These are phyloP conservation scores for Hirschioporus abietinus DNA, from an alignment of 768 basidiomycete species.

Conservation along the genomic window DNA sequence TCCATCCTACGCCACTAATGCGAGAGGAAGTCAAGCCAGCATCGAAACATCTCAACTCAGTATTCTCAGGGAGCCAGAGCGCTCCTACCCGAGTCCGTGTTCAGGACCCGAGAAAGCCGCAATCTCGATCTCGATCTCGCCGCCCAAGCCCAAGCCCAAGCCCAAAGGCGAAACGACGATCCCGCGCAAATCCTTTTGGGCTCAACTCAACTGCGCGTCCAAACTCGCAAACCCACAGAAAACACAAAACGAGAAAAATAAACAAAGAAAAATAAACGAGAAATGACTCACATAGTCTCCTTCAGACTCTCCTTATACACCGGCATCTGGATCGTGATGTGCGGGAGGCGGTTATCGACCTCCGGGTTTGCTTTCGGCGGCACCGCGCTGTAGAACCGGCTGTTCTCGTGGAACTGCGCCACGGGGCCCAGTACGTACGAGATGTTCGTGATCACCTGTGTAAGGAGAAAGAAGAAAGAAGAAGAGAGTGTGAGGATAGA, in stretches of 20 bases:
- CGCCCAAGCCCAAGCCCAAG: too few relatives aligned
- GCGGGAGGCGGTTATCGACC: constrained; percentile 61
- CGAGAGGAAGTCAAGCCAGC: too few relatives aligned
- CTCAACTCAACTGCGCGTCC: too few relatives aligned
- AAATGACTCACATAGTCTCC: constrained; percentile 66
- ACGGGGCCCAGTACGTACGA: constrained; percentile 78
- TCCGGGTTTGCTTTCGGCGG: constrained; percentile 56
- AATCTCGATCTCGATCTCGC: too few relatives aligned
- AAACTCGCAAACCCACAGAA: too few relatives aligned
- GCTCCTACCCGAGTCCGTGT: too few relatives aligned
- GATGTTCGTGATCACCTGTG: constrained; percentile 47
- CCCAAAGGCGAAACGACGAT: background rate
- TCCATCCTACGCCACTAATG: background rate
- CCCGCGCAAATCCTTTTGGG: background rate
- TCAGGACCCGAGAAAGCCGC: too few relatives aligned
- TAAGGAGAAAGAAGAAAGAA: too few relatives aligned
- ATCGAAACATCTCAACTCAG: too few relatives aligned
- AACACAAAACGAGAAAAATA: too few relatives aligned
- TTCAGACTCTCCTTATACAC: constrained; percentile 86
- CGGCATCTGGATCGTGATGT: constrained; percentile 77
- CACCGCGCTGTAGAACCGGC: constrained; percentile 72
- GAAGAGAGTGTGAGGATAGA: background rate
- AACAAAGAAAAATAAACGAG: background rate
- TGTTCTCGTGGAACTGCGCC: constrained; percentile 81
- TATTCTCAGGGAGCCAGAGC: too few relatives aligned